Base-by-base conservation (phyloP, 768 basidiomycete genomes). In the Leccinellum luteum region DNA sequence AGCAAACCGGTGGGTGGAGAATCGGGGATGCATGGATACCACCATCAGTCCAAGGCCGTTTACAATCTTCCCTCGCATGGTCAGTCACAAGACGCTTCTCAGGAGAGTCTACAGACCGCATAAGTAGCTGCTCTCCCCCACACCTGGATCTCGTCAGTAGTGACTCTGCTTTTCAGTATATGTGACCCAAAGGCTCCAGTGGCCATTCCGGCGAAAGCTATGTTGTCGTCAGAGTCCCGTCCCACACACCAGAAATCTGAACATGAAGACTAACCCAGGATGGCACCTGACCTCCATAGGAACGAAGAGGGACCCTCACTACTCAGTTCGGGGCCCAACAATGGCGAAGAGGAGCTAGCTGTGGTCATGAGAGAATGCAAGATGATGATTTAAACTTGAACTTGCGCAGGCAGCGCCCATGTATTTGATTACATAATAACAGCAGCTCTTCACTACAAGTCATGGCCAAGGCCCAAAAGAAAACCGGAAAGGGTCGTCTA, bases 401-500 rank as follows among this genome's bases (percentile, higher is more conserved):
- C 38, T 38, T 38, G 38, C 35, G 28, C 28, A 30, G 28, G 28
- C n/a, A 12, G 1, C 30, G n/a, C 38, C 38, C 38, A n/a, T 38
- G 44, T 25, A 12, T 10, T 23, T 48, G 17, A 23, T 27, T 17
- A 51, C 49, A 34, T 51, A 35, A 34, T 51, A 35, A 49, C 25
- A 31, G 23, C 38, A 14, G 5, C 45, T 15, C 23, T 13, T 30
- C 13, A 14, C 31, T n/a, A 47, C 47, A 5, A n/a, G 30, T 55
- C 34, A 90, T 91, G 89, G 85, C 80, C 47, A 89, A 89, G 66
- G 76, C 82, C n/a, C 89, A 92, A 74, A 96, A 95, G 78, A 97
- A 96, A 81, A 94, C 93, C 25, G 94, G 93, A 62, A 96, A 96
- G 75, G 92, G 90, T 64, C 92, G 94, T 68, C 80, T 96, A 50